phyloP scores from a whole-genome alignment of 2,329 filamentous ascomycete species.

The Phaeoacremonium minimum region DNA sequence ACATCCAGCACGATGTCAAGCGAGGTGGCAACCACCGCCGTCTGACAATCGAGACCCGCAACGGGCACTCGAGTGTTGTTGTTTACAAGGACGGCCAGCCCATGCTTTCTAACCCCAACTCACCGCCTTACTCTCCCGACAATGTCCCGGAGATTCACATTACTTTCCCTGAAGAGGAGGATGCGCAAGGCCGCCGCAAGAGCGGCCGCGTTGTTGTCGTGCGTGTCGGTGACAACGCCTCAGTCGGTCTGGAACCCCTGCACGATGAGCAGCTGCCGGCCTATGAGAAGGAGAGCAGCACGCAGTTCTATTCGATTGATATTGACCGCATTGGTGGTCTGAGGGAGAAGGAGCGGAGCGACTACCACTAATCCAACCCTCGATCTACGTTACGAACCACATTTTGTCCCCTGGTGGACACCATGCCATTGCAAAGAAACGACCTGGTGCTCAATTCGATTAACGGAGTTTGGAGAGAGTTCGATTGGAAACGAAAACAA shows the following conservation, averaged over 20 bases:
- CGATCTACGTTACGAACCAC: too few relatives aligned
- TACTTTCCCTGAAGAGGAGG: constrained; percentile 94
- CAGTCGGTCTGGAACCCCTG: constrained; percentile 83
- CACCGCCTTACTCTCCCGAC: constrained; percentile 73
- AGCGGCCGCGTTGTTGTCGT: constrained; percentile 89
- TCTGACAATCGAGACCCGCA: constrained; percentile 54
- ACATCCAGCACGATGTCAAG: constrained; percentile 35
- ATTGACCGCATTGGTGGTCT: constrained; percentile 91
- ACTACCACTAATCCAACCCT: constrained; percentile 22
- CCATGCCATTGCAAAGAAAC: too few relatives aligned
- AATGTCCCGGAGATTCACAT: constrained; percentile 94
- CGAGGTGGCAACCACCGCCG: constrained; percentile 46
- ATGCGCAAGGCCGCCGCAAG: constrained; percentile 75
- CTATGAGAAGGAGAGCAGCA: constrained; percentile 76
- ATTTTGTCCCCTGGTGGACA: too few relatives aligned
- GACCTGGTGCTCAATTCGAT: too few relatives aligned
- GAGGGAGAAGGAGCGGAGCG: constrained; percentile 72
- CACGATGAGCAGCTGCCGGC: constrained; percentile 77
- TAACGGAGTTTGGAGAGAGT: too few relatives aligned
- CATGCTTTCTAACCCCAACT: constrained; percentile 71
- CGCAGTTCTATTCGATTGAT: constrained; percentile 88
- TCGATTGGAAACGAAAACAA: too few relatives aligned
- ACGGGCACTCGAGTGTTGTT: constrained; percentile 64
- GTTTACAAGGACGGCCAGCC: constrained; percentile 74
- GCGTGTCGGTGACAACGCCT: constrained; percentile 78